Conservation (phyloP, 208 protist species). For the Crithidia expoeki region DNA sequence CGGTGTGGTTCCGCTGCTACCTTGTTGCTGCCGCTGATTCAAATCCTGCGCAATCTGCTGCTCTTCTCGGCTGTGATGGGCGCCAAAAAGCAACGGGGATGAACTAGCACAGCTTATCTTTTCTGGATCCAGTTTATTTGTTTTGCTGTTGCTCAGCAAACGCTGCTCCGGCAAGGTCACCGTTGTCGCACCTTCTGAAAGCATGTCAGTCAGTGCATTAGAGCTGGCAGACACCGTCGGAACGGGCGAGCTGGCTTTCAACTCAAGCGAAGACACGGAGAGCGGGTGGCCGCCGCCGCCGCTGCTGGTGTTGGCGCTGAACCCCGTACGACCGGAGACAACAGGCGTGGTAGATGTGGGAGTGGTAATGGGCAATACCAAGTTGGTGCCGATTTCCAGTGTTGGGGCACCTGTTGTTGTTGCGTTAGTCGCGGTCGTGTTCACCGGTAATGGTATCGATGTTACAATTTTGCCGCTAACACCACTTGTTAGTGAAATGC, state of each 20-base stretch:
- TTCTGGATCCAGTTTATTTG: neutral
- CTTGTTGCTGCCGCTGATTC: too few relatives aligned
- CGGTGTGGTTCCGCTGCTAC: neutral
- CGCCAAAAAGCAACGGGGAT: neutral
- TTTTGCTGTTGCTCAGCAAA: neutral
- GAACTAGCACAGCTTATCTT: neutral
- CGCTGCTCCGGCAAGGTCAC: neutral
- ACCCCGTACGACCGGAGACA: too few relatives aligned
- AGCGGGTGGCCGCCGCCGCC: neutral
- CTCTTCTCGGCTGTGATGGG: neutral
- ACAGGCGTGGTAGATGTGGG: too few relatives aligned
- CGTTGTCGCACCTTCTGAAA: neutral
- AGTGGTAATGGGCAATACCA: too few relatives aligned
- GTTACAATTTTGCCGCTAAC: too few relatives aligned
- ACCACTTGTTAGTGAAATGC: neutral
- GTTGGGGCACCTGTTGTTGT: neutral
- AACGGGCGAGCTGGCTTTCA: constrained; percentile 1
- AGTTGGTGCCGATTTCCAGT: too few relatives aligned
- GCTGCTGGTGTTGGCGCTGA: neutral
- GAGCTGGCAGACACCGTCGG: neutral
- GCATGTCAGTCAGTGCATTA: neutral
- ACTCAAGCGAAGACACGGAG: neutral
- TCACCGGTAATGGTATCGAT: too few relatives aligned
- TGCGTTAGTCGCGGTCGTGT: neutral
- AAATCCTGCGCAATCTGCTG: neutral